phyloP scores from a whole-genome alignment of 257 asterid species.

The Fraxinus quadrangulata region DNA sequence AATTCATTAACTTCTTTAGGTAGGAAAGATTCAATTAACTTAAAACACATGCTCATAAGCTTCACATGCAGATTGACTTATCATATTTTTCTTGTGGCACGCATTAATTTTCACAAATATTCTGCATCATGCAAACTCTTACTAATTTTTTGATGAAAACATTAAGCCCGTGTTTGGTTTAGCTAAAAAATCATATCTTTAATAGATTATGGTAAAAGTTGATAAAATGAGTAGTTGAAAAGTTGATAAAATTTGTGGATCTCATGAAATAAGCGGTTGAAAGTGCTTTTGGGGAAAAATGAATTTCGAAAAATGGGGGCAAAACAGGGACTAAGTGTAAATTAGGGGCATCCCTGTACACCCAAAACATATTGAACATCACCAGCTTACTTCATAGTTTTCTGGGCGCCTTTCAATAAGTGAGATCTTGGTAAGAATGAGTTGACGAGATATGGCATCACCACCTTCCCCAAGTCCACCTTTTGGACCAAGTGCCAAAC shows the following conservation, averaged over 20 bases:
- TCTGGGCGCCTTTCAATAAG: conserved; percentile 97
- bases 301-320: too few species aligned
- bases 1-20: conserved; percentile 6
- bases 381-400: conserved; percentile 87
- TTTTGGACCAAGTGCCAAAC: conserved; percentile 88
- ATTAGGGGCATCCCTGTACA: conserved; percentile 12
- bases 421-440: conserved; percentile 87
- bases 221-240: too few species aligned
- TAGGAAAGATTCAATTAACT: not conserved
- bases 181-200: too few species aligned
- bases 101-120: conserved; percentile 12
- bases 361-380: conserved; percentile 23
- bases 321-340: not conserved
- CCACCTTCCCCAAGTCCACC: conserved; percentile 97
- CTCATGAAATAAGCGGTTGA: too few species aligned
- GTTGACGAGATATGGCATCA: conserved; percentile 94
- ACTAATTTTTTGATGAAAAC: conserved; percentile 13
- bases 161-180: not conserved
- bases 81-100: conserved; percentile 18
- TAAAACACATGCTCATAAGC: conserved; percentile 11
- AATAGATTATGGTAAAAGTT: too few species aligned
- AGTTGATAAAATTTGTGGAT: too few species aligned
- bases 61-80: not conserved
- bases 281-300: too few species aligned
- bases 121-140: conserved; percentile 16